Evolutionary conservation across 2,329 filamentous ascomycete genomes (phyloP).

Genomic region (Bipolaris victoriae): DNA sequence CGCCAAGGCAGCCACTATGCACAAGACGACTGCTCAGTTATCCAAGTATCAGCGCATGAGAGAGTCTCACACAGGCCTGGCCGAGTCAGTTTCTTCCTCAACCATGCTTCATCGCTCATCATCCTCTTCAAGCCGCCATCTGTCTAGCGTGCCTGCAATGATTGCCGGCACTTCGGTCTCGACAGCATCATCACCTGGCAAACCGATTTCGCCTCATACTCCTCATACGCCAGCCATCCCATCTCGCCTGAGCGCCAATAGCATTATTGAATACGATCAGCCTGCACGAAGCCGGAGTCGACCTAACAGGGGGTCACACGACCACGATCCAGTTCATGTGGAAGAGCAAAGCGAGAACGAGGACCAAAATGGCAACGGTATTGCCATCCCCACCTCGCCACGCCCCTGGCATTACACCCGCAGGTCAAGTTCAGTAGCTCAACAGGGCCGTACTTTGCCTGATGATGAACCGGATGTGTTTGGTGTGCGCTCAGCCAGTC

Average conservation of each 20-base stretch:
- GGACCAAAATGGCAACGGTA: constrained; percentile 65
- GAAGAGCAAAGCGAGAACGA: constrained; percentile 38
- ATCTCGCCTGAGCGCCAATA: constrained; percentile 90
- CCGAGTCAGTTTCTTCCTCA: constrained; percentile 92
- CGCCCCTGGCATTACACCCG: constrained; percentile 58
- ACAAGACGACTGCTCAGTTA: constrained; percentile 78
- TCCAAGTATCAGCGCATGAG: constrained; percentile 87
- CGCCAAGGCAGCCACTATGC: constrained; percentile 70
- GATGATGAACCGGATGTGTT: constrained; percentile 66
- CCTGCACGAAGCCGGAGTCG: constrained; percentile 42
- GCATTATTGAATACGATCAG: constrained; percentile 72
- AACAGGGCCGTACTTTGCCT: constrained; percentile 68
- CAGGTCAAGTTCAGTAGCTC: constrained; percentile 72
- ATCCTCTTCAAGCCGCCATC: constrained; percentile 75
- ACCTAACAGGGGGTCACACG: constrained; percentile 43
- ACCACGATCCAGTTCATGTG: constrained; percentile 33
- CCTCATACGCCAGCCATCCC: constrained; percentile 93
- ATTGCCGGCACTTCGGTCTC: constrained; percentile 73
- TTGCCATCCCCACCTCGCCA: constrained; percentile 76
- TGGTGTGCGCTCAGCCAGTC: constrained; percentile 69
- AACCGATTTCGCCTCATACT: constrained; percentile 86
- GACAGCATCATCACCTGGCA: constrained; percentile 83
- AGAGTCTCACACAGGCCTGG: constrained; percentile 85
- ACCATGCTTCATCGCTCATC: constrained; percentile 83
- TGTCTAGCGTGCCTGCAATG: constrained; percentile 68